phyloP scores from a whole-genome alignment of 345 rosid genomes.

The Combretum micranthum region DNA sequence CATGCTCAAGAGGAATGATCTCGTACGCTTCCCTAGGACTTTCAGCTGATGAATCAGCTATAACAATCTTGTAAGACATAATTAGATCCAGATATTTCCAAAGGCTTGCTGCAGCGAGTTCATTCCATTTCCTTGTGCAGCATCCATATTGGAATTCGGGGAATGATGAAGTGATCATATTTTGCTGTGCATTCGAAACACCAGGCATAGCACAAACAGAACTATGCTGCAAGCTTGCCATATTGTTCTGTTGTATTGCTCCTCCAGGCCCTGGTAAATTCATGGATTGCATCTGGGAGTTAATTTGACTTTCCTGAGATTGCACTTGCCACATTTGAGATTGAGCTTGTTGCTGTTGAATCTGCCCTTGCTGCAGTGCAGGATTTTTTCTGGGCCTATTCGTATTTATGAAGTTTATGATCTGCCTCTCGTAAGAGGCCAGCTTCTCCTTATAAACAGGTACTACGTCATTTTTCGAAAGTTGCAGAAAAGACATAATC shows the following conservation, averaged over 20 bases:
- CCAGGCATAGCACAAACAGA: conserved; percentile 62
- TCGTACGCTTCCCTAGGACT: too few species aligned
- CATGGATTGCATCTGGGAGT: conserved; percentile 62
- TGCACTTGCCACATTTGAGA: conserved; percentile 50
- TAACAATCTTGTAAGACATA: too few species aligned
- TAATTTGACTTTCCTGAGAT: conserved; percentile 63
- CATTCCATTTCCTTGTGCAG: conserved; percentile 66
- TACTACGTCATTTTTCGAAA: conserved; percentile 39
- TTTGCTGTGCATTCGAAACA: conserved; percentile 55
- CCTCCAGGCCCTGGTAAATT: conserved; percentile 50
- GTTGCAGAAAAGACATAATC: conserved; percentile 37
- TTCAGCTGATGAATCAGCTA: too few species aligned
- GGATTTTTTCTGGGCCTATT: conserved; percentile 56
- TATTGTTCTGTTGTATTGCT: conserved; percentile 50
- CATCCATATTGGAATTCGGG: conserved; percentile 47
- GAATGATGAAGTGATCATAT: conserved; percentile 58
- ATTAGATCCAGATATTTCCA: too few species aligned
- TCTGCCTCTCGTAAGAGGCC: conserved; percentile 68
- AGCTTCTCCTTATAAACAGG: conserved; percentile 61
- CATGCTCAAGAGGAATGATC: too few species aligned
- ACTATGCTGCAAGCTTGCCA: conserved; percentile 64
- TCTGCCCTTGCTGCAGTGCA: conserved; percentile 63
- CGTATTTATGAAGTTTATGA: conserved; percentile 40
- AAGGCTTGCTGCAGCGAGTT: conserved; percentile 62
- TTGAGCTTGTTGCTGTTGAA: conserved; percentile 48